phyloP scores from a whole-genome alignment of 2,329 filamentous ascomycete species.

The Fusarium haematococcum region DNA sequence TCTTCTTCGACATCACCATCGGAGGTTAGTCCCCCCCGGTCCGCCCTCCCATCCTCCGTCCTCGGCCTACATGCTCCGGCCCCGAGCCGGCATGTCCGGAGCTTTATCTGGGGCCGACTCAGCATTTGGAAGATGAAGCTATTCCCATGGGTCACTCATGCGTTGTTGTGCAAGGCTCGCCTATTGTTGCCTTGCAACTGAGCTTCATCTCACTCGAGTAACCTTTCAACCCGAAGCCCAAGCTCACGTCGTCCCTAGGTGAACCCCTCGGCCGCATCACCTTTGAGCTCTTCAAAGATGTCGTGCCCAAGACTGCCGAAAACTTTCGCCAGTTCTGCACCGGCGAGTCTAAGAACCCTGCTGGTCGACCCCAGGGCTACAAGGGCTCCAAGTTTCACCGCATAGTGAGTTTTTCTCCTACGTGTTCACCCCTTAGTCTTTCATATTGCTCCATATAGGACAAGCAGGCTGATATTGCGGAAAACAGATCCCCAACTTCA shows the following conservation, averaged over 20 bases:
- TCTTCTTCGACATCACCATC: conserved; percentile 83
- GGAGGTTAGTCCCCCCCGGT: conserved; percentile 66
- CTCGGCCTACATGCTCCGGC: neutral
- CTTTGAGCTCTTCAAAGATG: conserved; percentile 89
- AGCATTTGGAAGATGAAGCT: conserved; percentile 25
- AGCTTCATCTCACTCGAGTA: neutral
- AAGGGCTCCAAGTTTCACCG: conserved; percentile 95
- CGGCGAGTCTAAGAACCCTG: conserved; percentile 84
- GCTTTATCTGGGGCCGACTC: neutral
- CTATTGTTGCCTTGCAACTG: neutral
- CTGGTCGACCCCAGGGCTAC: conserved; percentile 88
- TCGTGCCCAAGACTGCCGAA: conserved; percentile 89
- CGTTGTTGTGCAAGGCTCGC: neutral
- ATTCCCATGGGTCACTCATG: conserved; percentile 24
- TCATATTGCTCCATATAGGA: neutral
- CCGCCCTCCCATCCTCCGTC: neutral
- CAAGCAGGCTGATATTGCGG: conserved; percentile 11
- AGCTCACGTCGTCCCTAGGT: conserved; percentile 61
- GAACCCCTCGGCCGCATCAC: conserved; percentile 88
- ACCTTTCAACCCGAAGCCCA: neutral
- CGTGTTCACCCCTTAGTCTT: neutral
- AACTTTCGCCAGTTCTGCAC: conserved; percentile 99
- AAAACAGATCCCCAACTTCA: conserved; percentile 88
- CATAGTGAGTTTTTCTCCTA: conserved; percentile 71
- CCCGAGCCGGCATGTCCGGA: conserved; percentile 1